These are phyloP conservation scores for Neoboletus subvelutipes DNA, from an alignment of 768 basidiomycete genomes.

Conservation along the genomic window DNA sequence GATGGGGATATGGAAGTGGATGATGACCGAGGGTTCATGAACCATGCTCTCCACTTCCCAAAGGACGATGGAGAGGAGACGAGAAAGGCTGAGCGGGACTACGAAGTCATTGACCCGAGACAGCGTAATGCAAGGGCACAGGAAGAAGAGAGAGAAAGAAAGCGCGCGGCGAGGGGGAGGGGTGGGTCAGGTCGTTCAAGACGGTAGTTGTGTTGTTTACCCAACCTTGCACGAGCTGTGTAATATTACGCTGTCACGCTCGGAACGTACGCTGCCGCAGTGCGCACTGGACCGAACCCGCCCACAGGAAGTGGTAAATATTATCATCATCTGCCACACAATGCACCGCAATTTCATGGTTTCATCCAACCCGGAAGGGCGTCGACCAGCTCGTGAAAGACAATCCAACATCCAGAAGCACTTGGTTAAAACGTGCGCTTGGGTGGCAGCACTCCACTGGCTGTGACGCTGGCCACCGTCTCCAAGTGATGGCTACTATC, in stretches of 20 bases:
- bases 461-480: background rate
- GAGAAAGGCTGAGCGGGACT: constrained; percentile 76
- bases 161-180: constrained; percentile 34
- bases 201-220: constrained; percentile 17
- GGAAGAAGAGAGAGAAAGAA: constrained; percentile 76
- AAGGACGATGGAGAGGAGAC: constrained; percentile 78
- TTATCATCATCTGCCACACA: background rate
- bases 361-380: background rate
- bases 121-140: constrained; percentile 68
- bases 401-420: background rate
- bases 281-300: background rate
- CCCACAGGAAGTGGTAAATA: background rate
- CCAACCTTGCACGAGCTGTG: background rate
- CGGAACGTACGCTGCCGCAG: background rate
- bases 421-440: background rate
- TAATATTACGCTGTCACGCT: background rate
- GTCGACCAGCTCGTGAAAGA: background rate
- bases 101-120: constrained; percentile 87
- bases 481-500: background rate
- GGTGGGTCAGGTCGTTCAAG: constrained; percentile 21
- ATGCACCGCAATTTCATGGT: background rate
- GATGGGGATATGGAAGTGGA: constrained; percentile 72
- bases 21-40: constrained; percentile 71
- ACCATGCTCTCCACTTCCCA: constrained; percentile 70
- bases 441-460: constrained; percentile 1